Evolutionary conservation across 1,284 basidiomycete species (phyloP), one percentile per base, ranked within the genome.

Genomic region (Cyathus olla): DNA sequence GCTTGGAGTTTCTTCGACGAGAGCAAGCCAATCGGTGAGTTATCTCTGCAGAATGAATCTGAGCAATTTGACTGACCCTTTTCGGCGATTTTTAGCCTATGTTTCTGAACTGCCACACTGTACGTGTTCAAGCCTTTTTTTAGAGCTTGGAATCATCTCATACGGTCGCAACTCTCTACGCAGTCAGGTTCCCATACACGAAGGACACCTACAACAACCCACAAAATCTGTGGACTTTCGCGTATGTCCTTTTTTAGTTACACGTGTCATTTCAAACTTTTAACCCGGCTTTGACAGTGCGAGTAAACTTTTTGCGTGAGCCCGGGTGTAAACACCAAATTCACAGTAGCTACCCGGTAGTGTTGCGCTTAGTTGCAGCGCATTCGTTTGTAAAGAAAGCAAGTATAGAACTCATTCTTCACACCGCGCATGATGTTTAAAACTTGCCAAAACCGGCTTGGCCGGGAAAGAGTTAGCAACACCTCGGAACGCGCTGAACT

Each of bases 131-230:
- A 26, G 55, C 19, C 31, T 37, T 50, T 60, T 52, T 28, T 47
- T 48, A 31, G 59, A 74, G 71, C 29, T 71, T 19, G 77, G 78
- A 64, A 57, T 66, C 40, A 35, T 35, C 13, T 35, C 6, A 35
- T 6, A 35, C 8, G 57, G 4, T 59, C 46, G 35, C n/a, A 17
- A 58, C 17, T 15, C 46, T 22, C n/a, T 5, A 21, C 13, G 15
- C 67, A 87, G 86, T 85, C 68, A 85, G 84, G 21, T 89, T 90
- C 73, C 76, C 85, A 9, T 90, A 90, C 69, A 90, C 89, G 5
- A 76, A 74, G 48, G 86, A 88, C 22, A 90, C 88, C 0, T 90
- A 88, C 77, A 88, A 87, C 72, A 87, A 87, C 64, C 88, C 88
- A 2, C 86, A 88, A 60, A 86, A 85, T 50, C 67, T 90, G 22